Percentiles rank a stretch among this genome's conserved stretches.
phyloP scores from a whole-genome alignment of 352 stramenopile genomes.

The Globisporangium mamillatum region DNA sequence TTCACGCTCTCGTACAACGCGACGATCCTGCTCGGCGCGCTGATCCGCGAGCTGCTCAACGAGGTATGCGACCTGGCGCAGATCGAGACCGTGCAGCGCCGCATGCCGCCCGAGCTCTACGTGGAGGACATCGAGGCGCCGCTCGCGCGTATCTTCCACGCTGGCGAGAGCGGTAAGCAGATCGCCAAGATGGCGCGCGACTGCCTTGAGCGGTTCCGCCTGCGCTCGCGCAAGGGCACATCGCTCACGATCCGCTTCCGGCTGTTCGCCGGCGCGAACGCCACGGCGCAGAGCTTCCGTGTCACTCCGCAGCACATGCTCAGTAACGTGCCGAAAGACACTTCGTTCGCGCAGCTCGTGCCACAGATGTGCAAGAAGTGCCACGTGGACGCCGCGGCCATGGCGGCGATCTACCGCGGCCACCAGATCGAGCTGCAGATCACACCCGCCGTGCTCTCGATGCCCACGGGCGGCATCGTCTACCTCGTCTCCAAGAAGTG shows the following conservation, averaged over 20 bases:
- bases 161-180: conserved; percentile 10
- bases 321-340: conserved; percentile 31
- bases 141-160: conserved; percentile 18
- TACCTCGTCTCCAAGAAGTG: conserved; percentile 47
- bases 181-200: conserved; percentile 17
- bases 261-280: conserved; percentile 27
- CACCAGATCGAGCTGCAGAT: conserved; percentile 36
- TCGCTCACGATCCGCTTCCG: conserved; percentile 44
- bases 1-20: conserved; percentile 61
- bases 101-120: conserved; percentile 18
- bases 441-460: conserved; percentile 31
- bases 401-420: conserved; percentile 40
- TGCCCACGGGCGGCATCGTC: conserved; percentile 41
- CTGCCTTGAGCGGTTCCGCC: conserved; percentile 25
- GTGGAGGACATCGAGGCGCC: conserved; percentile 20
- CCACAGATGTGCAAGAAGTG: conserved; percentile 42
- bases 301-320: conserved; percentile 22
- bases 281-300: conserved; percentile 12
- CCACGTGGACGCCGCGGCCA: conserved; percentile 25
- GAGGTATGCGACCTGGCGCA: conserved; percentile 42
- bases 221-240: conserved; percentile 38
- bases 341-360: conserved; percentile 30
- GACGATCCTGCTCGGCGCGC: conserved; percentile 41
- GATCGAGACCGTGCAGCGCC: conserved; percentile 30
- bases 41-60: conserved; percentile 54